Percentiles rank a stretch among this genome's conserved stretches.
These are phyloP conservation scores for Lyophyllum decastes DNA, from an alignment of 768 basidiomycete genomes.

Conservation along the genomic window DNA sequence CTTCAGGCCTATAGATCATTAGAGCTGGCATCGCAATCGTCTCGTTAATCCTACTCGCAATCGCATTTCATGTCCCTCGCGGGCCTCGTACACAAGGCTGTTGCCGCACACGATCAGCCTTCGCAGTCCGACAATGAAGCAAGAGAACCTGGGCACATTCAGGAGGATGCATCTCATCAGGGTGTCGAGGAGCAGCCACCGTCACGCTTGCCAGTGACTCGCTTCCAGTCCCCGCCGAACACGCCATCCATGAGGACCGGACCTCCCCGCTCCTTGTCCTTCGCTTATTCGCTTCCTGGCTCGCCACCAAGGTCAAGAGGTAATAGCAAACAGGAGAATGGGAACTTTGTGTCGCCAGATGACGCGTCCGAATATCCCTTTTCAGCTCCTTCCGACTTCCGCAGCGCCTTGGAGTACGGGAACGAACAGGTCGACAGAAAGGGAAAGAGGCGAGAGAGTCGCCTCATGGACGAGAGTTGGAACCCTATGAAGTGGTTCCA, in stretches of 20 bases:
- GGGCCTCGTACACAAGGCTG: constrained; percentile 21
- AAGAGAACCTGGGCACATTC: background rate
- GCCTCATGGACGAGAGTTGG: constrained; percentile 51
- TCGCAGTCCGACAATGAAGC: background rate
- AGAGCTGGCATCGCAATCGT: background rate
- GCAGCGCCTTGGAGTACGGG: constrained; percentile 59
- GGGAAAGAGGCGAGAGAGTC: constrained; percentile 53
- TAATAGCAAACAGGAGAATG: constrained; percentile 27
- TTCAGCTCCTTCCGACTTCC: constrained; percentile 43
- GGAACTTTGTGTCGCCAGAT: constrained; percentile 22
- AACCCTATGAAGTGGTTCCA: constrained; percentile 56
- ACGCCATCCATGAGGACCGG: constrained; percentile 72
- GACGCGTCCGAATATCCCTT: constrained; percentile 24
- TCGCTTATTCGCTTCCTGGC: constrained; percentile 53
- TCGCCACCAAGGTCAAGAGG: constrained; percentile 34
- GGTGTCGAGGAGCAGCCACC: constrained; percentile 5
- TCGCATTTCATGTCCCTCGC: constrained; percentile 26
- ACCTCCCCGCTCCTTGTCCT: constrained; percentile 73
- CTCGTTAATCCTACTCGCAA: background rate
- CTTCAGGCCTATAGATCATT: background rate
- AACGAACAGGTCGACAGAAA: constrained; percentile 50
- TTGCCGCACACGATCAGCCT: constrained; percentile 1
- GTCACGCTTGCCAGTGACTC: constrained; percentile 15
- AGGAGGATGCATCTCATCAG: background rate
- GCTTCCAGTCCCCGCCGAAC: constrained; percentile 31